These are phyloP conservation scores for Cercospora sp. DNA, from an alignment of 2,329 filamentous ascomycete species.

Conservation along the genomic window DNA sequence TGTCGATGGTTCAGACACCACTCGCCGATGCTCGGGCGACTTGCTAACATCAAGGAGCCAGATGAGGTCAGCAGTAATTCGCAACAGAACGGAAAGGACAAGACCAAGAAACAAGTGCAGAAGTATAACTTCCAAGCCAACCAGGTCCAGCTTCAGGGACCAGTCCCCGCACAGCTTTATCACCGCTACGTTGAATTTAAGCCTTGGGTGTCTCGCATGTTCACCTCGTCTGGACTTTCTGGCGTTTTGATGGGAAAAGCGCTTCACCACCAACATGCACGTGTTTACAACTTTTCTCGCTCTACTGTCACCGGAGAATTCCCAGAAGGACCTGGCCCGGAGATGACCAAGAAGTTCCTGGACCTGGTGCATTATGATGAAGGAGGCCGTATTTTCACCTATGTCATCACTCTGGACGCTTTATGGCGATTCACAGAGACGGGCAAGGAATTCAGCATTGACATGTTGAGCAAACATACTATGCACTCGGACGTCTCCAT, in stretches of 20 bases:
- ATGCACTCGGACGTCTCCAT: conserved; percentile 93
- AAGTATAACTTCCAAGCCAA: conserved; percentile 83
- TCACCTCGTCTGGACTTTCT: conserved; percentile 72
- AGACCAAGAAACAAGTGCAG: conserved; percentile 53
- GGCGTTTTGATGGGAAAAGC: conserved; percentile 80
- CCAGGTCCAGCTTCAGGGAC: conserved; percentile 82
- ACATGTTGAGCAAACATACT: conserved; percentile 89
- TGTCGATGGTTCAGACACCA: conserved; percentile 78
- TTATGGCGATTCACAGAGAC: conserved; percentile 91
- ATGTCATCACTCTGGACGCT: conserved; percentile 84
- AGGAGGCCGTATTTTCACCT: conserved; percentile 85
- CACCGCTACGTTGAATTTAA: conserved; percentile 93
- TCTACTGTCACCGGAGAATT: conserved; percentile 72
- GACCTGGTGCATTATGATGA: conserved; percentile 84
- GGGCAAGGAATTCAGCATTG: conserved; percentile 91
- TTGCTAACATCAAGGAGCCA: conserved; percentile 65
- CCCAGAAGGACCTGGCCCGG: conserved; percentile 58
- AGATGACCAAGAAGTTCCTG: conserved; percentile 77
- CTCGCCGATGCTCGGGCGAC: conserved; percentile 81
- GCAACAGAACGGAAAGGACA: conserved; percentile 14
- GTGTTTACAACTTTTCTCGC: conserved; percentile 84
- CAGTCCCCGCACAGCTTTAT: conserved; percentile 76
- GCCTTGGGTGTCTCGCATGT: conserved; percentile 87
- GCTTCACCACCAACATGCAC: conserved; percentile 83
- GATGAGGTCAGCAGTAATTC: conserved; percentile 42